A percentile compares a stretch with the other conserved stretches of the same genome.
Conservation (phyloP, 2,329 filamentous ascomycete genomes). For the Periglandula ipomoeae region DNA sequence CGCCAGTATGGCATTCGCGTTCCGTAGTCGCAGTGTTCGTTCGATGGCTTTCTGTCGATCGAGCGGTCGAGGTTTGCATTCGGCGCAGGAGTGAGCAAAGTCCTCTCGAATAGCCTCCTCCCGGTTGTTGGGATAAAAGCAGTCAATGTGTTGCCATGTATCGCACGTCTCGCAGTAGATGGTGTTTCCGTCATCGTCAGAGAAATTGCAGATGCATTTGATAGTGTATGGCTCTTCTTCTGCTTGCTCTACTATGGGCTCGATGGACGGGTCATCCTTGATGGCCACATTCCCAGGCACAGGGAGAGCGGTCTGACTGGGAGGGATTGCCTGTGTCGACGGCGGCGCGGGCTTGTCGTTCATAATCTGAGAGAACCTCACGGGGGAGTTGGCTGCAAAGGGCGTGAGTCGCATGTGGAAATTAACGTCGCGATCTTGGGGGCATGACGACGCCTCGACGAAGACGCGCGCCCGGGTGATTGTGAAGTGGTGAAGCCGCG, state of each 20-base stretch:
- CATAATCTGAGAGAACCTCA: conserved; percentile 49
- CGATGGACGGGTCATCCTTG: conserved; percentile 27
- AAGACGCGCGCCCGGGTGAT: conserved; percentile 28
- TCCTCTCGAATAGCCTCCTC: conserved; percentile 61
- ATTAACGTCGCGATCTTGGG: conserved; percentile 44
- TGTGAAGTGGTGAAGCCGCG: conserved; percentile 2
- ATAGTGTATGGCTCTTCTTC: conserved; percentile 86
- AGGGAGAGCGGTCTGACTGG: conserved; percentile 41
- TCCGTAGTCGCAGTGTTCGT: conserved; percentile 52
- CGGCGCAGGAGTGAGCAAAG: conserved; percentile 77
- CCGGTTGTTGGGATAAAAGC: conserved; percentile 74
- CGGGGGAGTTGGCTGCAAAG: conserved; percentile 25
- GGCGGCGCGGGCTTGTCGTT: conserved; percentile 47
- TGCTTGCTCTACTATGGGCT: conserved; percentile 39
- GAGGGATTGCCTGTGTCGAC: conserved; percentile 46
- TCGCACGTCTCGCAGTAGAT: conserved; percentile 94
- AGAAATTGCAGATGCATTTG: conserved; percentile 92
- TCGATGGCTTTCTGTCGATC: conserved; percentile 68
- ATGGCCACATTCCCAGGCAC: conserved; percentile 20
- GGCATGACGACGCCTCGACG: conserved; percentile 48
- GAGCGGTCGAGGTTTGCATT: conserved; percentile 72
- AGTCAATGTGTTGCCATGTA: conserved; percentile 97
- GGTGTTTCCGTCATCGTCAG: conserved; percentile 94
- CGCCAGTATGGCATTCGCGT: conserved; percentile 25
- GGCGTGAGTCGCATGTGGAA: conserved; percentile 26